Evolutionary conservation across 495 filamentous ascomycete species (phyloP).

Genomic region (Aspergillus cavernicola): DNA sequence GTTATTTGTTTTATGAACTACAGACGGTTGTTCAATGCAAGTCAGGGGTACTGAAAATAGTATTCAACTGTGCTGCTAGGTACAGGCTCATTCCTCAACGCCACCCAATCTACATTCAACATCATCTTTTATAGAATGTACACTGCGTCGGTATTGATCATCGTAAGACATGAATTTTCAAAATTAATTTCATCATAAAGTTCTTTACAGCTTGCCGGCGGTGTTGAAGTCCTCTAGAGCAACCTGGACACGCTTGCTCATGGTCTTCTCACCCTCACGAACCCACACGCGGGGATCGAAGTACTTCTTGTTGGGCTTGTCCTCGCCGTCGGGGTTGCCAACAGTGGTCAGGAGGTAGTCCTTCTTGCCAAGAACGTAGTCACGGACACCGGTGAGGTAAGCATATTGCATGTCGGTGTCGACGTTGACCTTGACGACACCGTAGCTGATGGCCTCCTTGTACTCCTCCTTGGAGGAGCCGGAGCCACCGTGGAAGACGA

Average conservation of each 20-base stretch:
- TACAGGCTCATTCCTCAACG: too few species aligned
- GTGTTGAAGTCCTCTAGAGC: constrained; percentile 92
- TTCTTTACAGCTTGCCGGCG: constrained; percentile 71
- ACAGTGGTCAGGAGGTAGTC: constrained; percentile 83
- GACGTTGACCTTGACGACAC: constrained; percentile 94
- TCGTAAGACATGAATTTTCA: constrained; percentile 5
- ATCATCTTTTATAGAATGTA: not conserved
- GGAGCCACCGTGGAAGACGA: constrained; percentile 98
- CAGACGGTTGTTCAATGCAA: too few species aligned
- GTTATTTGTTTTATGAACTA: too few species aligned
- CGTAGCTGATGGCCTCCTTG: constrained; percentile 78
- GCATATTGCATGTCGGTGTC: constrained; percentile 73
- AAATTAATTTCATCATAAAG: not conserved
- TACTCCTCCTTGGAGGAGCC: constrained; percentile 88
- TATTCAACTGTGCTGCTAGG: too few species aligned
- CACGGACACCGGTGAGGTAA: constrained; percentile 85
- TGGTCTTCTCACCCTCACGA: constrained; percentile 95
- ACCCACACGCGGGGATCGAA: constrained; percentile 78
- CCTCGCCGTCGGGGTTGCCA: constrained; percentile 90
- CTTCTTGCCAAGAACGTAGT: constrained; percentile 91
- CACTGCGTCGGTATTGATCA: constrained; percentile 1
- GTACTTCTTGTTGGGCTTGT: constrained; percentile 99
- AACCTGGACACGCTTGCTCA: constrained; percentile 74
- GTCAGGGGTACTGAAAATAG: too few species aligned
- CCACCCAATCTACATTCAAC: not conserved